A percentile compares a stretch with the other conserved stretches of the same genome.
phyloP scores from a whole-genome alignment of 2,329 filamentous ascomycete genomes.

The Colletotrichum endophyticum region DNA sequence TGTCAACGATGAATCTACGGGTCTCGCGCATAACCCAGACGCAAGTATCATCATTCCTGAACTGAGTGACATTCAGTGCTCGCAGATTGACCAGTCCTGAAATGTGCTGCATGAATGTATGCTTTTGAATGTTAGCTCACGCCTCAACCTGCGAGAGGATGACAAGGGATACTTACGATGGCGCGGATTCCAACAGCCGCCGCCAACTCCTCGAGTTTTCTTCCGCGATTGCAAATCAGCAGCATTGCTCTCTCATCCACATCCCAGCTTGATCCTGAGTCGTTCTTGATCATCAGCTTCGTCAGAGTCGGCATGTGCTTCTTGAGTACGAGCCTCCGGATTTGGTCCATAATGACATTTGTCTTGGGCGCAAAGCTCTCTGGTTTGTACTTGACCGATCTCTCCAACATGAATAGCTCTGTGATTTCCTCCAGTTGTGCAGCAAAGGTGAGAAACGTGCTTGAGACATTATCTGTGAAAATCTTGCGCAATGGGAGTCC shows the following conservation, averaged over 20 bases:
- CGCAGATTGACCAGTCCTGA: conserved; percentile 51
- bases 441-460: conserved; percentile 58
- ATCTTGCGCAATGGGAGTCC: conserved; percentile 62
- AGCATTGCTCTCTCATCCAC: conserved; percentile 58
- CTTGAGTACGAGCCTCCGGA: conserved; percentile 59
- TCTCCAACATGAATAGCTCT: conserved; percentile 66
- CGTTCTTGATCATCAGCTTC: conserved; percentile 66
- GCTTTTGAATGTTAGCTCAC: conserved; percentile 41
- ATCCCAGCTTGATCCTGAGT: conserved; percentile 60
- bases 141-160: not conserved
- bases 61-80: conserved; percentile 59
- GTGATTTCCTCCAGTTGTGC: conserved; percentile 56
- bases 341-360: conserved; percentile 59
- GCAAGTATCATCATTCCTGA: conserved; percentile 62
- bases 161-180: conserved; percentile 50
- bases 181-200: conserved; percentile 57
- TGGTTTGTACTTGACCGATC: conserved; percentile 53
- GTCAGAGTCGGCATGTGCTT: conserved; percentile 61
- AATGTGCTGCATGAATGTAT: conserved; percentile 61
- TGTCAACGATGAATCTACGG: conserved; percentile 63
- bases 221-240: conserved; percentile 57
- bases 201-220: conserved; percentile 58
- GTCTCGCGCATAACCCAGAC: conserved; percentile 62
- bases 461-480: conserved; percentile 67
- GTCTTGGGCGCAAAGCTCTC: conserved; percentile 58